Evolutionary conservation across 1,284 basidiomycete species (phyloP), one percentile per base, ranked within the genome.

Genomic region (Hypsizygus ulmarius): DNA sequence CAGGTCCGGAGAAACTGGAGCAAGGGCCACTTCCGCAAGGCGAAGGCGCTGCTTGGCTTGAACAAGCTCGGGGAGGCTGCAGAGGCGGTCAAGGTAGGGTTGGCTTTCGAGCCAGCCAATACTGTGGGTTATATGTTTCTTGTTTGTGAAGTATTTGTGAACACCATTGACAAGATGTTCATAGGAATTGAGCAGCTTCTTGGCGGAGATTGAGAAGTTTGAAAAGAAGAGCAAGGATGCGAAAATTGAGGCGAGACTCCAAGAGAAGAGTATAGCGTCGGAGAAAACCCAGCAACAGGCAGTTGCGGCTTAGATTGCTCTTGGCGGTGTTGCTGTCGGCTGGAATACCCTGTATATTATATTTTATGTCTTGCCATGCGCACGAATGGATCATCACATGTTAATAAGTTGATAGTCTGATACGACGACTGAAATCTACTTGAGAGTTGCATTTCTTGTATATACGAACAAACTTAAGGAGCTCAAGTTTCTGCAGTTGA

Each of bases 1-100:
- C 70, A 82, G 55, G 71, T 97, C 47, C 90, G 92, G 64, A 77
- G 86, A 49, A 84, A 84, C 21, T 99, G 96, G 96, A 83, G 87
- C 59, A 98, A 98, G 66, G 96, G 94, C 0, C 93, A 98, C 65
- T 97, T 96, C 75, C 77, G 96, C 55, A 96, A 87, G 59, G 92
- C 89, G 2, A 90, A 89, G 64, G 93, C 96, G 0, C 72, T 98
- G 38, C 73, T 89, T 3, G 91, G 82, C n/a, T 71, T 99, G 47
- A 75, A 77, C 10, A 73, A 77, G 39, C 70, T 80, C 45, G 72
- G 83, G 30, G 93, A 97, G 45, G 95, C 94, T 2, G 81, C 79
- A 53, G 90, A 95, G 39, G 87, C 93, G 2, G 73, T 93, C 48
- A 74, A 84, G 54, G 74, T 94, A 10, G 95, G 95, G 0, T 66